Base-by-base conservation (phyloP, 768 basidiomycete genomes). In the Podaxis sp. region DNA sequence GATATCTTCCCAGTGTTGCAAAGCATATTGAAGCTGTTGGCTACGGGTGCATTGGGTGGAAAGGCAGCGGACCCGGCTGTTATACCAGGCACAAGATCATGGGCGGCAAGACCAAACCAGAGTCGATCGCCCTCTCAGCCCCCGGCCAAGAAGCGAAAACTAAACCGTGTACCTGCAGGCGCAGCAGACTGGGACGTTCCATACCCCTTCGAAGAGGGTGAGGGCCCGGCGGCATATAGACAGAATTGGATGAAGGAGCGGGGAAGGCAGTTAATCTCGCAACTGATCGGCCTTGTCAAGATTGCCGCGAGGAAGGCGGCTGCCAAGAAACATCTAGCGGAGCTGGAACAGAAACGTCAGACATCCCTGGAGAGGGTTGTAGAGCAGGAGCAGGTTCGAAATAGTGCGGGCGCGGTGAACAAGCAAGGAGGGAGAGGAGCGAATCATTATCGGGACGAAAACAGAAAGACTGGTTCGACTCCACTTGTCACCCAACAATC, bases 161-260 rank as follows among this genome's bases (percentile, higher is more conserved):
- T 92, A 13, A 79, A 78, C 61, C 74, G 77, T 8, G 90, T 93
- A 13, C 91, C 91, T 37, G 91, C 91, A 22, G 91, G 91, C 11
- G 91, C 91, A 1, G 80, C 72, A 1, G 90, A 92, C 68, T 93
- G 91, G 91, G 90, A 92, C 66, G 83, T 93, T 0, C 91, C 91
- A 0, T 93, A 87, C 71, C 91, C 91, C 5, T 93, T 93, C 65
- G 73, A 72, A 43, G 75, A 80, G 53, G 91, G 89, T 29, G 87
- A 93, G 66, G 91, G 88, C 1, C 89, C 91, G 2, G 70, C 80
- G 17, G 76, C 79, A n/a, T 93, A 93, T 71, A 78, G 74, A 8
- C 71, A 77, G 56, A 86, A 76, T 27, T 92, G 91, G 91, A 82
- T 86, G 64, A 80, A 74, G 51, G 82, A 88, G 38, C 82, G 90